Base-by-base conservation (phyloP, 1,284 basidiomycete genomes). In the Meripilus lineatus region DNA sequence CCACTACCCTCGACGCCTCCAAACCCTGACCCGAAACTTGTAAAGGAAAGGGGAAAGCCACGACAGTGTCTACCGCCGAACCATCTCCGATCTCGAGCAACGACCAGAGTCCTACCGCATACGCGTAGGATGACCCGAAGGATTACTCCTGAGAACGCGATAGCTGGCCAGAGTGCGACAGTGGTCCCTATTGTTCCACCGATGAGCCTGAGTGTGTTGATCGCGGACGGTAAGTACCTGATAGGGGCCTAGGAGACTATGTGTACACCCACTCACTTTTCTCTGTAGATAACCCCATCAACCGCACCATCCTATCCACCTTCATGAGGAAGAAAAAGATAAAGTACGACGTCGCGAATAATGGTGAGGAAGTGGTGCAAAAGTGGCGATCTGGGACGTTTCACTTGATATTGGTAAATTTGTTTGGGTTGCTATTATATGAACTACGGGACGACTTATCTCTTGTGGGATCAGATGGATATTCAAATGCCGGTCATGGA, bases 401-500 rank as follows among this genome's bases (percentile, higher is more conserved):
- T 66, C 95, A 99, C 71, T 72, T 99, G 42, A 98, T 99, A 49
- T 67, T 99, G 65, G 93, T 95, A 54, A 56, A 85, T 13, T n/a
- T n/a, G n/a, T n/a, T n/a, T n/a, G n/a, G n/a, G n/a, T n/a, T n/a
- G 85, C 13, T n/a, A n/a, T n/a, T n/a, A 8, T 18, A 32, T 38
- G 42, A 24, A 11, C 41, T 32, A n/a, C 15, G 18, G 25, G 28
- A 28, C 32, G 23, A 21, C 26, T 14, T 28, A n/a, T 28, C 18
- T 23, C 18, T 18, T 28, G 1, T n/a, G n/a, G n/a, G n/a, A n/a
- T n/a, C 56, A 96, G 92, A 99, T 99, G 96, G 96, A 99, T 67
- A 98, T 99, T 49, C 95, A 98, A 69, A 90, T 99, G 76, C 96
- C 96, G 5, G 87, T 98, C 53, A 97, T 98, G 89, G 91, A 96